Base-by-base conservation (phyloP, 2,329 filamentous ascomycete genomes). In the Ophiosphaerella herpotricha region DNA sequence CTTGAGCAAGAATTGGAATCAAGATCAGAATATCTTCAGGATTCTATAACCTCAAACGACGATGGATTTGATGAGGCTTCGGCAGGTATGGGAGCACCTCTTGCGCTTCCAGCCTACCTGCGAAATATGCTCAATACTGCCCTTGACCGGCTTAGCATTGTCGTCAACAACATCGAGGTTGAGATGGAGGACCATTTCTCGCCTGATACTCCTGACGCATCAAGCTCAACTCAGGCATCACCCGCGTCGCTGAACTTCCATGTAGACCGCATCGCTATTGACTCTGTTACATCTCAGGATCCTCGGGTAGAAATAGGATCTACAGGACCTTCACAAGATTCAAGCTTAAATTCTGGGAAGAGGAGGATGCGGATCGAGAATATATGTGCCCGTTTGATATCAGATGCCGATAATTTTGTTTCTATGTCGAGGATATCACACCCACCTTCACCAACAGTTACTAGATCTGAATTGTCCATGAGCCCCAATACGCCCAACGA, bases 91-190 rank as follows among this genome's bases (percentile, higher is more conserved):
- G 89, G 89, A 1, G 83, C 88, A 57, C 75, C 84, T 1, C 75
- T 91, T 29, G 85, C 85, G 1, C 75, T 93, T 4, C 89, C 89
- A 5, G 78, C 77, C 0, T 90, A 91, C 56, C 75, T 94, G 39
- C 83, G 86, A 36, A 83, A 82, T 57, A 90, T 91, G 57, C 72
- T 93, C 5, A 86, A 91, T 58, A 88, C 88, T 26, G 84, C 92
- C 41, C 76, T 88, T 23, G 88, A 94, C 71, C 82, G 89, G 39
- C 78, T 87, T 47, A 83, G 89, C 65, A 75, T 93, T 23, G 79
- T 77, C 42, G 84, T 93, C 50, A 82, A 80, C 43, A 80, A 84
- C 23, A 81, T 93, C 48, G 81, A 80, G 9, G 80, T 91, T 55
- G 83, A 86, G 60, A 74, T 91, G 14, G 85, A 90, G 42, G 76